Conservation (phyloP, 106 monocot species). For the Dioscorea alata region DNA sequence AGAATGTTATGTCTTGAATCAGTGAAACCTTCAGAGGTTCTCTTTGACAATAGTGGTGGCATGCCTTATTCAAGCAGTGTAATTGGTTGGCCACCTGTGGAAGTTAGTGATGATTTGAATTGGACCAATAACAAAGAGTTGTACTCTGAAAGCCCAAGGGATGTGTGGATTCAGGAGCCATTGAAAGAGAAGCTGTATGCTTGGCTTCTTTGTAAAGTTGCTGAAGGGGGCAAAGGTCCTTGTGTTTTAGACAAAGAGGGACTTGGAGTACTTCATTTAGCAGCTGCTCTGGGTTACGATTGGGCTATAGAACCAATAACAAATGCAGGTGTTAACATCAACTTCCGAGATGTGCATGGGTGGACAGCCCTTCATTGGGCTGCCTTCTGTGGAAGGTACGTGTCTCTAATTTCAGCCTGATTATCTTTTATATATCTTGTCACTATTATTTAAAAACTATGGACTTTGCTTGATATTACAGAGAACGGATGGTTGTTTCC, state of each 20-base stretch:
- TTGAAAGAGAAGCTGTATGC: constrained; percentile 64
- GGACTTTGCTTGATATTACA: constrained; percentile 16
- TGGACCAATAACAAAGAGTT: constrained; percentile 16
- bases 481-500: constrained; percentile 64
- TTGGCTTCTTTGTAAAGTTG: constrained; percentile 74
- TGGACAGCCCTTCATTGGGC: constrained; percentile 99
- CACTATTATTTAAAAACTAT: background rate
- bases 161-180: constrained; percentile 27
- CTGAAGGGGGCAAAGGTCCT: constrained; percentile 75
- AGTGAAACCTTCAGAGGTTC: constrained; percentile 10
- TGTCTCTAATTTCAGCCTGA: background rate
- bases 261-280: constrained; percentile 82
- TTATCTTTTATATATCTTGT: constrained; percentile 1
- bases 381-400: constrained; percentile 82
- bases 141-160: constrained; percentile 27
- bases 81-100: constrained; percentile 46
- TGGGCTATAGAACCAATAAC: constrained; percentile 80
- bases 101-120: constrained; percentile 49
- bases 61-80: constrained; percentile 35
- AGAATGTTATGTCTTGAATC: constrained; percentile 44
- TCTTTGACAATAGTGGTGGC: constrained; percentile 7
- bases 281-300: constrained; percentile 88
- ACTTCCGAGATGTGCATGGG: constrained; percentile 82
- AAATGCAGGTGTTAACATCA: constrained; percentile 70
- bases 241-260: constrained; percentile 69